Conservation (phyloP, 352 stramenopile species). For the Globisporangium paddicum region DNA sequence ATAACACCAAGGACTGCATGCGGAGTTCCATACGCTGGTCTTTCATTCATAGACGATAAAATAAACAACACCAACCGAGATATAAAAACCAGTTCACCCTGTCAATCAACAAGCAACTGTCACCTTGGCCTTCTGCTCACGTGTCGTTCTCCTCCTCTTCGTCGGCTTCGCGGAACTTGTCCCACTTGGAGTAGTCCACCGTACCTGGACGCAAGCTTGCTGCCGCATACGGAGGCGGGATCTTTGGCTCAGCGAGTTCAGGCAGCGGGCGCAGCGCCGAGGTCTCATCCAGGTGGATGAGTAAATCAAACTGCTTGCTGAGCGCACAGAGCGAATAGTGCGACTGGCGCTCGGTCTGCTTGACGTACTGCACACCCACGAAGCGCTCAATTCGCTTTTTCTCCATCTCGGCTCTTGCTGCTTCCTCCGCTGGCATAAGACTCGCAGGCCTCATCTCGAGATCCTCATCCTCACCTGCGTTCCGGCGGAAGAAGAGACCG, state of each 20-base stretch:
- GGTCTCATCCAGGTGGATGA: slow-evolving; percentile 26
- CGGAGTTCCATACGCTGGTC: background rate
- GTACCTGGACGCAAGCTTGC: slow-evolving; percentile 8
- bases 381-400: slow-evolving; percentile 23
- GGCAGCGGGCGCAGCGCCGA: slow-evolving; percentile 24
- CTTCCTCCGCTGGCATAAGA: background rate
- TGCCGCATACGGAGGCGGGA: background rate
- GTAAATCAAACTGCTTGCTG: slow-evolving; percentile 25
- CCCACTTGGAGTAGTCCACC: slow-evolving; percentile 17
- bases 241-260: slow-evolving; percentile 14
- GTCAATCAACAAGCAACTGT: background rate
- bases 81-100: background rate
- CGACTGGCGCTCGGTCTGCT: slow-evolving; percentile 19
- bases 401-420: slow-evolving; percentile 4
- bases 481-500: slow-evolving; percentile 21
- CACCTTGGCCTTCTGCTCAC: background rate
- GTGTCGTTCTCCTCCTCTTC: slow-evolving; percentile 10
- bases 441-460: background rate
- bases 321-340: slow-evolving; percentile 23
- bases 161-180: slow-evolving; percentile 1
- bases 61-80: background rate
- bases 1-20: background rate
- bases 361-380: slow-evolving; percentile 28
- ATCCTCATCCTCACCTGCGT: background rate
- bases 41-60: too few species aligned